Evolutionary conservation across 306 rosid species (phyloP).

Genomic region (Vigna nakashimae): DNA sequence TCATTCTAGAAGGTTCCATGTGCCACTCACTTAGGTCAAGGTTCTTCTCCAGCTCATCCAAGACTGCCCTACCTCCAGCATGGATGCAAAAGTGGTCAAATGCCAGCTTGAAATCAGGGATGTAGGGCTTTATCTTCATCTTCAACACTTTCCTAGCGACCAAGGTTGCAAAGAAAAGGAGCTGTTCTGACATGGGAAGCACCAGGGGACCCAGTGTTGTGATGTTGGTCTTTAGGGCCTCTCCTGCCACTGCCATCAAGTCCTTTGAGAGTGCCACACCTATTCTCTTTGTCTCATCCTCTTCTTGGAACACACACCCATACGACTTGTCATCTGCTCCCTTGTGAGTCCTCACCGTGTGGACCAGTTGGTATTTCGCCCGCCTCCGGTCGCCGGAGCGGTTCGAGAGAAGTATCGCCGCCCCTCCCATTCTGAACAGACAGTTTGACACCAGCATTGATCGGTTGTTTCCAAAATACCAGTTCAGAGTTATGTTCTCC

Average conservation of each 20-base stretch:
- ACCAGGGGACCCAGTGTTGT: constrained; percentile 85
- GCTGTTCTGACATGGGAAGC: constrained; percentile 91
- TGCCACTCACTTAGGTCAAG: constrained; percentile 82
- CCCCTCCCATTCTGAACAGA: constrained; percentile 88
- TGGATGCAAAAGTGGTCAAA: constrained; percentile 93
- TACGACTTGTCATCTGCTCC: constrained; percentile 75
- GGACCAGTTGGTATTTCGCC: constrained; percentile 81
- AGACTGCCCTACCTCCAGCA: constrained; percentile 84
- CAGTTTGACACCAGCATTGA: constrained; percentile 90
- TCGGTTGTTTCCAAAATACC: constrained; percentile 88
- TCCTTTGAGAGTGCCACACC: constrained; percentile 86
- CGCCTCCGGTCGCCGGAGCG: constrained; percentile 53
- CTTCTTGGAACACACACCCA: constrained; percentile 73
- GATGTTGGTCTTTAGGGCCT: constrained; percentile 85
- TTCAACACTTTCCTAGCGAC: constrained; percentile 69
- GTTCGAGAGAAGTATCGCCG: constrained; percentile 85
- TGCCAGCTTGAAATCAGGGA: constrained; percentile 86
- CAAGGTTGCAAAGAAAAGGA: constrained; percentile 65
- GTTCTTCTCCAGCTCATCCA: constrained; percentile 83
- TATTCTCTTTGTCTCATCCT: constrained; percentile 60
- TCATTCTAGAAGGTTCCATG: constrained; percentile 97
- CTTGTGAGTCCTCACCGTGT: constrained; percentile 82
- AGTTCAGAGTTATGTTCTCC: constrained; percentile 91
- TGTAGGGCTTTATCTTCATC: constrained; percentile 76
- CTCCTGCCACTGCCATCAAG: constrained; percentile 87